A percentile compares a stretch with the other conserved stretches of the same genome.
phyloP scores from a whole-genome alignment of 139 green algal genomes.

The Astrephomene gubernaculifera region DNA sequence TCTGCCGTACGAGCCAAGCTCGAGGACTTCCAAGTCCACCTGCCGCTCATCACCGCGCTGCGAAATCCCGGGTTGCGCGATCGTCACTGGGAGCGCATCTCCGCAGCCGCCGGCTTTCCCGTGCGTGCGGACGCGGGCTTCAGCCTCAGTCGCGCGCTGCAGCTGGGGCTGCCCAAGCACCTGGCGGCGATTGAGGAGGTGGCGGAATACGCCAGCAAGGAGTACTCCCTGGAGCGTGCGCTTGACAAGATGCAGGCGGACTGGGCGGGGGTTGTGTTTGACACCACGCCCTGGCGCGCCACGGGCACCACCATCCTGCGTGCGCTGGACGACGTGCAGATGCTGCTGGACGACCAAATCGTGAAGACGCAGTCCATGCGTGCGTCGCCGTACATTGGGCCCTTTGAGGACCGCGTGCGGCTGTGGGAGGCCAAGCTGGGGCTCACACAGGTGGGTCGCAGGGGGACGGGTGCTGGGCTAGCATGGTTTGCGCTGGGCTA shows the following conservation, averaged over 20 bases:
- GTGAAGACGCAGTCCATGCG: slow-evolving; percentile 88
- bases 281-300: slow-evolving; percentile 71
- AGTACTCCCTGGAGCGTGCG: slow-evolving; percentile 76
- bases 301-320: slow-evolving; percentile 75
- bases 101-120: slow-evolving; percentile 64
- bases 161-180: slow-evolving; percentile 73
- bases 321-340: slow-evolving; percentile 78
- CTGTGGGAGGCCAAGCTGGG: slow-evolving; percentile 78
- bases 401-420: slow-evolving; percentile 77
- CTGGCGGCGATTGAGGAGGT: slow-evolving; percentile 80
- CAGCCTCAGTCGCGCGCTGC: slow-evolving; percentile 73
- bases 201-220: slow-evolving; percentile 68
- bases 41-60: slow-evolving; percentile 79
- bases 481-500: no score
- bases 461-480: no score
- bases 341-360: slow-evolving; percentile 82
- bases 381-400: slow-evolving; percentile 82
- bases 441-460: slow-evolving; percentile 65
- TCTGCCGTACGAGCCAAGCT: slow-evolving; percentile 62
- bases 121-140: slow-evolving; percentile 78
- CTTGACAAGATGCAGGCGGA: slow-evolving; percentile 91
- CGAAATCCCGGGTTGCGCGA: slow-evolving; percentile 80
- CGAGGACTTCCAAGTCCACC: slow-evolving; percentile 78
- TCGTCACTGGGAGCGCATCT: slow-evolving; percentile 76
- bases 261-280: slow-evolving; percentile 77